Conservation (phyloP, 2,329 filamentous ascomycete species). For the Beauveria caledonica region DNA sequence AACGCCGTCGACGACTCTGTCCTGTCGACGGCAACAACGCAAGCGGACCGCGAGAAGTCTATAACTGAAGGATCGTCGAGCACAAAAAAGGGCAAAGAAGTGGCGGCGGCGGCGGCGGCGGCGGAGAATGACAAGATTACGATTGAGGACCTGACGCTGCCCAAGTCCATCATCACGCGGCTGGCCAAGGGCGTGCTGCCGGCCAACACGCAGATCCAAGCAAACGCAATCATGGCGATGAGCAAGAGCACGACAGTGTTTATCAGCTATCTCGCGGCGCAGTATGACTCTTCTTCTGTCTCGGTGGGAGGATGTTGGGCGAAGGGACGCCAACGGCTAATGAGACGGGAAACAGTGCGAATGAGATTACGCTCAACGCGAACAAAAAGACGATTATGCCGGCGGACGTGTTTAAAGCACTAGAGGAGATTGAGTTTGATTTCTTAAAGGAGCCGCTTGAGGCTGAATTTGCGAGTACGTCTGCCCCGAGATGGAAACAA, state of each 20-base stretch:
- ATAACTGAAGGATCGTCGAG: conserved; percentile 14
- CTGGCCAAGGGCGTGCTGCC: conserved; percentile 74
- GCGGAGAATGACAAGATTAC: neutral
- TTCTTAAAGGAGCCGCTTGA: conserved; percentile 62
- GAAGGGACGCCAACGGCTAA: neutral
- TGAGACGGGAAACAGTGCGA: conserved; percentile 45
- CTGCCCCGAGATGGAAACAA: neutral
- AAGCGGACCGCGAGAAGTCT: conserved; percentile 35
- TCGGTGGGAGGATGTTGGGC: too few species aligned
- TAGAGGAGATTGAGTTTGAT: conserved; percentile 70
- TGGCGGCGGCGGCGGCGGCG: neutral
- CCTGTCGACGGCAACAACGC: conserved; percentile 18
- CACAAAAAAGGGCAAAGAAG: conserved; percentile 28
- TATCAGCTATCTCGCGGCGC: conserved; percentile 68
- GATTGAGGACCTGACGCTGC: conserved; percentile 61
- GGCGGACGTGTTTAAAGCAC: conserved; percentile 65
- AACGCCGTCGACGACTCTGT: neutral
- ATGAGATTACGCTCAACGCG: conserved; percentile 57
- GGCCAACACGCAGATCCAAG: conserved; percentile 74
- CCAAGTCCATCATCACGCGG: conserved; percentile 72
- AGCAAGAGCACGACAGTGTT: conserved; percentile 78
- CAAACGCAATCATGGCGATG: conserved; percentile 70
- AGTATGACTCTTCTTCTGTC: conserved; percentile 44
- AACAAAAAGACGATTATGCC: conserved; percentile 73
- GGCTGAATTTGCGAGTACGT: conserved; percentile 66